Base-by-base conservation (phyloP, 2,329 filamentous ascomycete species). In the Fusarium virguliforme region DNA sequence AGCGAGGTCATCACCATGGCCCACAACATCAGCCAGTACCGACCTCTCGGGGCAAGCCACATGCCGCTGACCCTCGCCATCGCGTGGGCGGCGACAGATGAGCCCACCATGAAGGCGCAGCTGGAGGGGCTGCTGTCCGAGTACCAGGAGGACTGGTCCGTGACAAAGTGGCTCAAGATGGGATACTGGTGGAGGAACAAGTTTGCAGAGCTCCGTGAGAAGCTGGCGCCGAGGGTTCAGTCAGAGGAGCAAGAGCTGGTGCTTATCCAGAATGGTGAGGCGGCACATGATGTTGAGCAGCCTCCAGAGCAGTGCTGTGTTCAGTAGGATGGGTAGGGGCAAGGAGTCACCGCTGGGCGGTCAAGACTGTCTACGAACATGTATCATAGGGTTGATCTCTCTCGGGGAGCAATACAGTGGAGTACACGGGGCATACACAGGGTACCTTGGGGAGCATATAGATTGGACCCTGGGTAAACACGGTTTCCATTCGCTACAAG, bases 71-170 rank as follows among this genome's bases (percentile, higher is more conserved):
- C 68, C 0, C 22, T 73, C 0, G 37, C 67, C 6, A 66, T 73
- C 2, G 71, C 66, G 0, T 73, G 70, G 71, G 70, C 68, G 13
- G 64, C 64, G 4, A 72, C 65, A 1, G 71, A 73, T 2, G 70
- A 73, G 4, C 62, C 65, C 2, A 53, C 34, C 4, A 60, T 73
- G n/a, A 68, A 60, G 15, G 48, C 22, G 0, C 59, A 73, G n/a
- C 24, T 73, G 2, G 68, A 67, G n/a, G 26, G 22, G 4, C 9
- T 66, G 6, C 24, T 73, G 6, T 24, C 28, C 0, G 71, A 73
- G 34, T 73, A 73, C 26, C 71, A 73, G 22, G 51, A 67, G 5
- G 71, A 73, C 10, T 73, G 62, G 56, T 40, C 37, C 4, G 65
- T 68, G 6, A 73, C 71, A 0, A 56, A 61, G 22, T 73, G 67